Evolutionary conservation across 129 eudicot genomes (phyloP).

Genomic region (Cynara cardunculus): DNA sequence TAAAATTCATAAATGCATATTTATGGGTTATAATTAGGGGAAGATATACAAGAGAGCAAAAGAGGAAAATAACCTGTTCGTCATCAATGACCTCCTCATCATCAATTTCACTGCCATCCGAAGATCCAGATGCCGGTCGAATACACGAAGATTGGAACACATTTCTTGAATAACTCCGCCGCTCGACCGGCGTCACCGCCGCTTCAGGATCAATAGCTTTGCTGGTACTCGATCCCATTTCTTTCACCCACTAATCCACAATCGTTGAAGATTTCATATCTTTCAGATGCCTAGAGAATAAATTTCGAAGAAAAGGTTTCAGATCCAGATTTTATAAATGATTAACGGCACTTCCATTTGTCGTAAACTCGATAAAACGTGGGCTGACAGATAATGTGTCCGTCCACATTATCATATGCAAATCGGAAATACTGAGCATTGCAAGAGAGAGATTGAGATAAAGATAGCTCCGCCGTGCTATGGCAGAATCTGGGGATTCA

Average conservation of each 20-base stretch:
- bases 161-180: slow-evolving; percentile 46
- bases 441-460: neutral
- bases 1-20: neutral
- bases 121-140: slow-evolving; percentile 48
- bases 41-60: neutral
- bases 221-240: slow-evolving; percentile 77
- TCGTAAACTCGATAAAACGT: neutral
- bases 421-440: slow-evolving; percentile 7
- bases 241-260: neutral
- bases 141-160: slow-evolving; percentile 67
- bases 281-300: neutral
- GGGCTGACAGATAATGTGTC: slow-evolving; percentile 4
- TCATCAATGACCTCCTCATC: slow-evolving; percentile 42
- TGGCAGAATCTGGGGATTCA: slow-evolving; percentile 17
- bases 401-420: slow-evolving; percentile 1
- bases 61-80: slow-evolving; percentile 41
- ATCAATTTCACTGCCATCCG: slow-evolving; percentile 36
- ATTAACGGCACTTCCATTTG: slow-evolving; percentile 1
- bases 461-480: slow-evolving; percentile 18
- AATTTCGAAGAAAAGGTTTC: neutral
- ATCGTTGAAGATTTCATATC: slow-evolving; percentile 4
- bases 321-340: slow-evolving; percentile 26
- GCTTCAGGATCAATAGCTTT: slow-evolving; percentile 47
- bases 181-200: slow-evolving; percentile 27
- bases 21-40: neutral